These are phyloP conservation scores for Colletotrichum karsti DNA, from an alignment of 2,329 filamentous ascomycete species.

Conservation along the genomic window DNA sequence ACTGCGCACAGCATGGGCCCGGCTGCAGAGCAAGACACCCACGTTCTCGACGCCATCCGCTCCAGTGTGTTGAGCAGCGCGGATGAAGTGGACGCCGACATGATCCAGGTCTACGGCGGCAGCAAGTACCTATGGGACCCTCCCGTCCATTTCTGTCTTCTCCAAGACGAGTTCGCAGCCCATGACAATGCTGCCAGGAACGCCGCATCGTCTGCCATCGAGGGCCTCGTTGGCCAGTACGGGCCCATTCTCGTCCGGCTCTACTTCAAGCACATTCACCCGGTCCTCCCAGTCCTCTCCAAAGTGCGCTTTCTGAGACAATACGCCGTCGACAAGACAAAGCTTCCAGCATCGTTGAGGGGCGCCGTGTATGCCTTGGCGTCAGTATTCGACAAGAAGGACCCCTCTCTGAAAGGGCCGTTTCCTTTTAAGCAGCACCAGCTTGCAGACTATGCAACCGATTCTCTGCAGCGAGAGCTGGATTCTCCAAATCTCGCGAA, in stretches of 20 bases:
- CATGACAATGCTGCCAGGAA: slow-evolving; percentile 47
- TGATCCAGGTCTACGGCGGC: slow-evolving; percentile 51
- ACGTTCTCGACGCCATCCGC: slow-evolving; percentile 55
- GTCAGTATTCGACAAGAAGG: slow-evolving; percentile 50
- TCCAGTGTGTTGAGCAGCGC: slow-evolving; percentile 55
- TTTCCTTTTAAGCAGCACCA: slow-evolving; percentile 50
- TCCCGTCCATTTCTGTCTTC: slow-evolving; percentile 54
- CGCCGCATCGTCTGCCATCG: slow-evolving; percentile 50
- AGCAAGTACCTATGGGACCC: slow-evolving; percentile 42
- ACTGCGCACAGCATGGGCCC: slow-evolving; percentile 56
- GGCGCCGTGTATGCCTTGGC: slow-evolving; percentile 55
- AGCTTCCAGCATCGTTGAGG: slow-evolving; percentile 52
- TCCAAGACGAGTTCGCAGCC: slow-evolving; percentile 54
- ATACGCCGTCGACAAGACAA: slow-evolving; percentile 45
- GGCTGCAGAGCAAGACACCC: slow-evolving; percentile 55
- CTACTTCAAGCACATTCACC: slow-evolving; percentile 55
- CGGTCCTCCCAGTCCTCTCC: slow-evolving; percentile 51
- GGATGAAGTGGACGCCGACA: slow-evolving; percentile 50
- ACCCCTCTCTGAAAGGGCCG: slow-evolving; percentile 37
- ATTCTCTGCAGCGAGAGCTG: slow-evolving; percentile 52
- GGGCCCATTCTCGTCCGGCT: slow-evolving; percentile 50
- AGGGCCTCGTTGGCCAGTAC: slow-evolving; percentile 49
- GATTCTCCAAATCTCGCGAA: slow-evolving; percentile 55
- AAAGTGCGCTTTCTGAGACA: slow-evolving; percentile 51
- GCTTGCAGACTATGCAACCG: slow-evolving; percentile 49